Base-by-base conservation (phyloP, 2,329 filamentous ascomycete genomes). In the Penicillium sp. region DNA sequence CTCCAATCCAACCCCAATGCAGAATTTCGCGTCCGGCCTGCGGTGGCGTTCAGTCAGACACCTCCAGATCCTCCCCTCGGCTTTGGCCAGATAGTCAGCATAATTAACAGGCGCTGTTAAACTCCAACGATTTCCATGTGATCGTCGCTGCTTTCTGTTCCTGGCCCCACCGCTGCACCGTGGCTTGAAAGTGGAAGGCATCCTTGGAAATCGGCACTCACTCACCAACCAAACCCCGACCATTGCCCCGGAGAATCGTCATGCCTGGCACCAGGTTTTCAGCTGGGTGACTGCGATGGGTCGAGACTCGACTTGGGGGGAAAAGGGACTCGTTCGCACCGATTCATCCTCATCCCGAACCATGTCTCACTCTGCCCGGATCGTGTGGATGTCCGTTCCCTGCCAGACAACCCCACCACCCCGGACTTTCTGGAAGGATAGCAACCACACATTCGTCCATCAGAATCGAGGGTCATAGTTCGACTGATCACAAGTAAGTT, bases 101-200 rank as follows among this genome's bases (percentile, higher is more conserved):
- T 9, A 31, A 22, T n/a, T 24, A 16, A 27, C 24, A 44, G 3
- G 41, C 41, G 18, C 41, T 16, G 22, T 44, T 46, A 14, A 6
- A 31, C 43, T 46, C 49, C 49, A 39, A 39, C 35, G 49, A 35
- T 27, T 49, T 49, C 55, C 55, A 57, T 57, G 55, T 57, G 55
- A 57, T 57, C 40, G 22, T 57, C 54, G 54, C 22, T 50, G 54
- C 47, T 46, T 51, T 51, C 47, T 56, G 37, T 56, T 56, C 47
- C 54, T 56, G 54, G 49, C 35, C 35, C 49, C 36, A 39, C 14
- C 7, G 49, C 19, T 13, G 27, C 18, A 7, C 19, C 9, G 49
- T 24, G 49, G 19, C 11, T 24, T 31, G 43, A 7, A 46, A 31
- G 31, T 31, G 6, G 31, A 10, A 31, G 31, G 27, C 27, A 31